phyloP scores from a whole-genome alignment of 2,329 filamentous ascomycete genomes.

The Neocatenulostroma microsporum region DNA sequence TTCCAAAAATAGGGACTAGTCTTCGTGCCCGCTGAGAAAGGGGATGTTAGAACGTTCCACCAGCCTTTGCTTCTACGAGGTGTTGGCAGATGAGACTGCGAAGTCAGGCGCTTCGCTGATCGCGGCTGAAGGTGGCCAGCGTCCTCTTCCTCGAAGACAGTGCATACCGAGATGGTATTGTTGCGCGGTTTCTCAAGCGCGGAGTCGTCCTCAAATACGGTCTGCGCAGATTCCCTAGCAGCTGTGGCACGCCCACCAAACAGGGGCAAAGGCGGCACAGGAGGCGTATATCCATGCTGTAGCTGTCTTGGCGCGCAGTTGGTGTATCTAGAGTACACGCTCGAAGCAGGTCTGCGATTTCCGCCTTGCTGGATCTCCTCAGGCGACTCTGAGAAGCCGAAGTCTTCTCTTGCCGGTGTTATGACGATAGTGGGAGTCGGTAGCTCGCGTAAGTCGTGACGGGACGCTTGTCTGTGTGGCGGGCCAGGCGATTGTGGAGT shows the following conservation, averaged over 20 bases:
- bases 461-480: too few relatives aligned
- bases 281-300: constrained; percentile 41
- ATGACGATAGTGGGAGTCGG: constrained; percentile 46
- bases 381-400: constrained; percentile 56
- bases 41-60: constrained; percentile 71
- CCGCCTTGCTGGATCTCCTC: constrained; percentile 38
- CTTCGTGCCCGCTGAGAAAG: constrained; percentile 43
- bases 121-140: constrained; percentile 14
- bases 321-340: constrained; percentile 54
- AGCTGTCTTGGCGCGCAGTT: constrained; percentile 19
- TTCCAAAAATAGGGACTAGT: constrained; percentile 18
- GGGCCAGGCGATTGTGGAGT: constrained; percentile 11
- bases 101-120: constrained; percentile 5
- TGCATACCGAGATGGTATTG: constrained; percentile 3
- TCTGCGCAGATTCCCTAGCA: constrained; percentile 27
- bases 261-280: constrained; percentile 52
- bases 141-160: constrained; percentile 42
- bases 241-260: constrained; percentile 12
- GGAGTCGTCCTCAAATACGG: background rate
- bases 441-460: too few relatives aligned
- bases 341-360: constrained; percentile 44
- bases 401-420: constrained; percentile 44
- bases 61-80: constrained; percentile 58
- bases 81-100: constrained; percentile 42
- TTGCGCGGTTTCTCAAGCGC: constrained; percentile 14